Percentiles rank a stretch among this genome's conserved stretches.
phyloP scores from a whole-genome alignment of 495 filamentous ascomycete genomes.

The Clohesyomyces aquaticus region DNA sequence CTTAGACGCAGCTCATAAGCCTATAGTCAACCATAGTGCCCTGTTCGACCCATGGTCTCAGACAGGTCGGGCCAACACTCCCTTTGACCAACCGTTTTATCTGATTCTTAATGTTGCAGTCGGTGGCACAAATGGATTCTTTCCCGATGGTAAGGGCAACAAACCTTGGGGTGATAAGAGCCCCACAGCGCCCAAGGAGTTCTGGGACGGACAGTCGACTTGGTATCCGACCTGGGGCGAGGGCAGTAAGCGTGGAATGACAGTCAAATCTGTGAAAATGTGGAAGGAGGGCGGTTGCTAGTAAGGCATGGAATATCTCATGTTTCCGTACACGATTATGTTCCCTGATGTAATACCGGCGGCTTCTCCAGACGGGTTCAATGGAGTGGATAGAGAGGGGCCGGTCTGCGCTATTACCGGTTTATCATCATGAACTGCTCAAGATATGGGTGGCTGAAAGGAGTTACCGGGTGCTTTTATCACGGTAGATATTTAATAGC shows the following conservation, averaged over 20 bases:
- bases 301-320: background rate
- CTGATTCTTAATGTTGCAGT: slow-evolving; percentile 42
- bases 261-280: slow-evolving; percentile 43
- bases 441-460: no score
- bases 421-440: no score
- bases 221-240: slow-evolving; percentile 39
- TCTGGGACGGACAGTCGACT: slow-evolving; percentile 31
- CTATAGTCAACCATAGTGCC: slow-evolving; percentile 29
- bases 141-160: slow-evolving; percentile 36
- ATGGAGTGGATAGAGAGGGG: no score
- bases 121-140: slow-evolving; percentile 38
- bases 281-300: slow-evolving; percentile 39
- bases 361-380: no score
- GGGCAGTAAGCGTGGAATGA: slow-evolving; percentile 36
- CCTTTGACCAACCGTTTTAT: slow-evolving; percentile 39
- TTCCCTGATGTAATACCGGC: no score
- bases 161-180: slow-evolving; percentile 41
- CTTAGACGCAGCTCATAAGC: no score
- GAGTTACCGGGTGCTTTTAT: no score
- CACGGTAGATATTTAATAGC: no score
- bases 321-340: no score
- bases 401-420: no score
- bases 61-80: slow-evolving; percentile 32
- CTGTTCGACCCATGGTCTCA: slow-evolving; percentile 39
- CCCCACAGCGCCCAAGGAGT: slow-evolving; percentile 31